phyloP scores from a whole-genome alignment of 805 yeast species.

The Suhomyces tanzawaensis region DNA sequence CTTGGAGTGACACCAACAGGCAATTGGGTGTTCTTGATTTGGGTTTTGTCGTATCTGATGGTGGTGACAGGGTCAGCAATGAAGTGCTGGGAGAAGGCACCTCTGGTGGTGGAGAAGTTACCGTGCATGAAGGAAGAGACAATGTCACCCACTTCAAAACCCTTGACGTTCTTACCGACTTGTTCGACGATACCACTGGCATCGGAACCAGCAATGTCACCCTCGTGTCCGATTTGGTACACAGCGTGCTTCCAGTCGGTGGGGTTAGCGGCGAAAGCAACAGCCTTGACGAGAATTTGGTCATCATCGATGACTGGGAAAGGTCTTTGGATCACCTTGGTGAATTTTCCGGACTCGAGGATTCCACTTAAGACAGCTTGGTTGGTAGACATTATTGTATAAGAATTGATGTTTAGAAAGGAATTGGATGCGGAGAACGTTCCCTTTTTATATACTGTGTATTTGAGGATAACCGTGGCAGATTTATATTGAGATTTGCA shows the following conservation, averaged over 20 bases:
- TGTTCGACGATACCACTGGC: conserved; percentile 54
- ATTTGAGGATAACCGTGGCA: no score
- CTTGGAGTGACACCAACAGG: conserved; percentile 4
- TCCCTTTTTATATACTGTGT: no score
- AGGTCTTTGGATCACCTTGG: conserved; percentile 24
- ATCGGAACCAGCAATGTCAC: conserved; percentile 59
- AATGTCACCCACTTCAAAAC: conserved; percentile 40
- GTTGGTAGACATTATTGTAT: background rate
- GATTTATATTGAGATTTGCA: no score
- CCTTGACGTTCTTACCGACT: conserved; percentile 41
- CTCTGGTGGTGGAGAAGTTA: conserved; percentile 43
- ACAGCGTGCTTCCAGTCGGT: conserved; percentile 66
- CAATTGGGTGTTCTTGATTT: conserved; percentile 5
- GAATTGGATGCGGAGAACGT: no score
- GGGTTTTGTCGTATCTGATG: conserved; percentile 24
- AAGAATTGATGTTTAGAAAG: no score
- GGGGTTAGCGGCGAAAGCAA: conserved; percentile 62
- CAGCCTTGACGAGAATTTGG: conserved; percentile 45
- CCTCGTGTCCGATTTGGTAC: conserved; percentile 39
- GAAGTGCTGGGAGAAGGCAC: conserved; percentile 60
- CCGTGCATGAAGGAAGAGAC: conserved; percentile 60
- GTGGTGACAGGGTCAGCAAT: conserved; percentile 35
- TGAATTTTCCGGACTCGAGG: conserved; percentile 6
- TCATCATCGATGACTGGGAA: conserved; percentile 32
- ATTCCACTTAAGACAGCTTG: conserved; percentile 1